Percentiles rank a stretch among this genome's conserved stretches.
Evolutionary conservation across 2,329 filamentous ascomycete genomes (phyloP).

Genomic region (Conoideocrella luteorostrata): DNA sequence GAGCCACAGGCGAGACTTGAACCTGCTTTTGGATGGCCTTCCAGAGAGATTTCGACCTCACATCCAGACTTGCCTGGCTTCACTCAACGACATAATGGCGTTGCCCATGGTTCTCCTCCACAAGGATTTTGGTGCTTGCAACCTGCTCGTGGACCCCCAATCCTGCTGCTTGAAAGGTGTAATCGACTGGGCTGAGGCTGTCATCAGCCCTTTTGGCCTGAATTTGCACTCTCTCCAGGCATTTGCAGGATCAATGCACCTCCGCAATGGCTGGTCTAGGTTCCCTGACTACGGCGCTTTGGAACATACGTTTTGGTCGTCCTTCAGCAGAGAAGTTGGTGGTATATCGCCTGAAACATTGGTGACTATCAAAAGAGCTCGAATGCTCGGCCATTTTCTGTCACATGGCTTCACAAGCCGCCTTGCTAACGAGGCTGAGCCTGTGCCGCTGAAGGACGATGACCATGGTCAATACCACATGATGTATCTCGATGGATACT

Average conservation of each 20-base stretch:
- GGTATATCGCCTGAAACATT: constrained; percentile 19
- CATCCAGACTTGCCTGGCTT: constrained; percentile 23
- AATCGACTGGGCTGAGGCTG: constrained; percentile 35
- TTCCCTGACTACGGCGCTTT: constrained; percentile 27
- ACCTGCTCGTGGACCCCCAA: constrained; percentile 32
- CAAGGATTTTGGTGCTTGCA: constrained; percentile 29
- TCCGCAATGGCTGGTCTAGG: constrained; percentile 25
- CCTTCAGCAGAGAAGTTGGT: constrained; percentile 22
- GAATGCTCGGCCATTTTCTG: constrained; percentile 26
- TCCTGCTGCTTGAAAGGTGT: constrained; percentile 32
- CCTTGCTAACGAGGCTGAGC: constrained; percentile 27
- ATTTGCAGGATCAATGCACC: constrained; percentile 28
- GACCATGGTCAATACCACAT: constrained; percentile 32
- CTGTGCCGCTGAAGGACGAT: constrained; percentile 29
- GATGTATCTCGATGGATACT: constrained; percentile 28
- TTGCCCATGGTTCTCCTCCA: constrained; percentile 34
- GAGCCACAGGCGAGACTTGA: constrained; percentile 25
- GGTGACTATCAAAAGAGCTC: constrained; percentile 23
- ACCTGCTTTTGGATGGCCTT: constrained; percentile 24
- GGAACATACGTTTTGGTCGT: constrained; percentile 26
- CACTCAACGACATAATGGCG: constrained; percentile 26
- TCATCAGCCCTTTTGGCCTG: constrained; percentile 32
- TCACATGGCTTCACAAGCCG: constrained; percentile 31
- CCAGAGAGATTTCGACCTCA: constrained; percentile 26
- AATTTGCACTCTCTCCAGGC: constrained; percentile 29